Evolutionary conservation across 768 basidiomycete species (phyloP), one percentile per base, ranked within the genome.

Genomic region (Leccinum variicolor): DNA sequence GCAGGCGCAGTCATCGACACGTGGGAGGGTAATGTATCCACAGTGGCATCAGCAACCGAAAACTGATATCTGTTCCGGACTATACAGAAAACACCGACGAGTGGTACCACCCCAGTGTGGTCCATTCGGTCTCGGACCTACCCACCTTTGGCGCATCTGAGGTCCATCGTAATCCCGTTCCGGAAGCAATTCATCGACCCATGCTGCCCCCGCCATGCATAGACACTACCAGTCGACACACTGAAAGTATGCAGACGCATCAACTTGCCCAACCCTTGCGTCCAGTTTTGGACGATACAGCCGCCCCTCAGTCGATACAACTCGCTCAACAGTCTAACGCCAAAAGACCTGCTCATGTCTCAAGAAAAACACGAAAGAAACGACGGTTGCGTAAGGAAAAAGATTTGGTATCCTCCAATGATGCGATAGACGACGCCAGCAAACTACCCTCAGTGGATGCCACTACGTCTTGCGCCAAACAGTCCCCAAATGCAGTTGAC

Each of bases 1-100:
- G 56, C 65, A 56, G 67, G 73, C 51, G 54, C 62, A 55, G 49
- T 71, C 33, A 52, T 82, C 9, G 67, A 82, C 61, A 78, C 78
- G 21, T 80, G 78, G 76, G 59, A 66, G 51, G 62, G 80, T 80
- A 54, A 62, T 55, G 46, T 28, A 36, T 54, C 10, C 34, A 33
- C 28, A 45, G 26, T 33, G 25, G 15, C 46, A 10, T 36, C 41
- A 11, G 23, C 5, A n/a, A 39, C 17, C 13, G 23, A 17, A 45
- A 11, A 28, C 28, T 53, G 15, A 65, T 41, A 28, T 54, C 14
- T 21, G 6, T 31, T 28, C 34, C 33, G 15, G 59, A 9, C 21
- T n/a, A 11, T 54, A 41, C 48, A 68, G 64, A 45, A 26, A 58
- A 49, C 34, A 26, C 60, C 23, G 61, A 70, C 48, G 68, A 71